A percentile compares a stretch with the other conserved stretches of the same genome.
Evolutionary conservation across 176 grass and related monocot species (phyloP).

Genomic region (Zizania latifolia): DNA sequence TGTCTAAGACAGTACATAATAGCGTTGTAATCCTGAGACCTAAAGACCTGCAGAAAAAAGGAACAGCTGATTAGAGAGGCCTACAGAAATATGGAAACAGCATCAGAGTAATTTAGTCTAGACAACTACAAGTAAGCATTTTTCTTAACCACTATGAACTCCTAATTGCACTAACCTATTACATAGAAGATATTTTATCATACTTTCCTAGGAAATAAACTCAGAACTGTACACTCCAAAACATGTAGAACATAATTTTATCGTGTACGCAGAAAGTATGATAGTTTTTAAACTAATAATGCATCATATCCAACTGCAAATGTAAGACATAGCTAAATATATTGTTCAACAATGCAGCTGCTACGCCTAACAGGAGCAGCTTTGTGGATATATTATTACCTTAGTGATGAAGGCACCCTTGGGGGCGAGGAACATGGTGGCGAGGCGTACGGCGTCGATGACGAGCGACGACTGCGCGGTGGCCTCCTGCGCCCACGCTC

Average conservation of each 20-base stretch:
- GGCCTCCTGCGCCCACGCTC: conserved; percentile 88
- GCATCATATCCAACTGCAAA: neutral
- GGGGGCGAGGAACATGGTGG: conserved; percentile 75
- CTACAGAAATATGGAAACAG: neutral
- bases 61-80: neutral
- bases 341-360: neutral
- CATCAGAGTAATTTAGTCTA: neutral
- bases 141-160: neutral
- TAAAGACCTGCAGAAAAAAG: conserved; percentile 70
- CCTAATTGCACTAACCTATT: neutral
- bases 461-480: conserved; percentile 73
- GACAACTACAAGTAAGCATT: neutral
- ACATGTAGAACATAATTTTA: neutral
- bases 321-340: neutral
- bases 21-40: conserved; percentile 90
- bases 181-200: too few relatives aligned
- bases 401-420: conserved; percentile 88
- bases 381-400: conserved; percentile 12
- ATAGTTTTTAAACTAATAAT: neutral
- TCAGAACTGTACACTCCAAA: too few relatives aligned
- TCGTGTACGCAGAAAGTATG: neutral
- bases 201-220: neutral
- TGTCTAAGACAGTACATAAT: conserved; percentile 94
- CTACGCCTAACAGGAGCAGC: neutral
- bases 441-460: conserved; percentile 67